Conservation (phyloP, 768 basidiomycete species). For the Hydnomerulius pinastri region DNA sequence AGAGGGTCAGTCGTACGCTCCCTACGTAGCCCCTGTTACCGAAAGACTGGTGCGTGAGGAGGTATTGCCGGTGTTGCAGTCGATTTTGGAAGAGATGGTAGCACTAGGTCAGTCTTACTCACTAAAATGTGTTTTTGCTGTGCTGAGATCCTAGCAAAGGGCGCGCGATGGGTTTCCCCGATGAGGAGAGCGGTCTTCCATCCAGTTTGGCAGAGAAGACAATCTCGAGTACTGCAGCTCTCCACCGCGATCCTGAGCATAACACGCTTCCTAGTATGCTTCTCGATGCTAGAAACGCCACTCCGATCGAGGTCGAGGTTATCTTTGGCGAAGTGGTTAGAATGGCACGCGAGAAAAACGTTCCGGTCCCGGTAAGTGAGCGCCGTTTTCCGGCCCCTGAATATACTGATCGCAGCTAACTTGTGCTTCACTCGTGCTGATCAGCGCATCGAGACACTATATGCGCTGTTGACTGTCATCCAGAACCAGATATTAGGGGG, state of each 20-base stretch:
- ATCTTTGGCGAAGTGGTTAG: slow-evolving; percentile 56
- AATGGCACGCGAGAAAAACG: slow-evolving; percentile 16
- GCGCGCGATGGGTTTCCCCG: slow-evolving; percentile 40
- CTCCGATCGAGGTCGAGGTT: slow-evolving; percentile 67
- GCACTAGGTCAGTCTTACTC: slow-evolving; percentile 34
- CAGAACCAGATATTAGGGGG: slow-evolving; percentile 60
- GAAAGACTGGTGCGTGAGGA: slow-evolving; percentile 42
- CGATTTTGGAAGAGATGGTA: slow-evolving; percentile 47
- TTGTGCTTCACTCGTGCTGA: background rate
- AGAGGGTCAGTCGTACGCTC: slow-evolving; percentile 36
- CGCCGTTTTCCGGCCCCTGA: too few species aligned
- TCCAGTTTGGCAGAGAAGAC: slow-evolving; percentile 41
- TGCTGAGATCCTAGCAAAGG: slow-evolving; percentile 11
- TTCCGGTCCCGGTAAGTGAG: slow-evolving; percentile 15
- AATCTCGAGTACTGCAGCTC: slow-evolving; percentile 38
- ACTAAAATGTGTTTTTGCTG: background rate
- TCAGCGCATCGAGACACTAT: slow-evolving; percentile 67
- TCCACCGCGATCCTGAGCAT: slow-evolving; percentile 45
- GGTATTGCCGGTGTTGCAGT: slow-evolving; percentile 50
- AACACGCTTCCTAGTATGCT: slow-evolving; percentile 62
- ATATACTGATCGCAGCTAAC: too few species aligned
- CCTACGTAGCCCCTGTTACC: slow-evolving; percentile 43
- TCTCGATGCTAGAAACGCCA: slow-evolving; percentile 48
- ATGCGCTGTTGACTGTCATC: slow-evolving; percentile 56
- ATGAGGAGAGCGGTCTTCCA: slow-evolving; percentile 47